Evolutionary conservation across 2,329 filamentous ascomycete genomes (phyloP), one percentile per base, ranked within the genome.

Genomic region (Colletotrichum caudatum): DNA sequence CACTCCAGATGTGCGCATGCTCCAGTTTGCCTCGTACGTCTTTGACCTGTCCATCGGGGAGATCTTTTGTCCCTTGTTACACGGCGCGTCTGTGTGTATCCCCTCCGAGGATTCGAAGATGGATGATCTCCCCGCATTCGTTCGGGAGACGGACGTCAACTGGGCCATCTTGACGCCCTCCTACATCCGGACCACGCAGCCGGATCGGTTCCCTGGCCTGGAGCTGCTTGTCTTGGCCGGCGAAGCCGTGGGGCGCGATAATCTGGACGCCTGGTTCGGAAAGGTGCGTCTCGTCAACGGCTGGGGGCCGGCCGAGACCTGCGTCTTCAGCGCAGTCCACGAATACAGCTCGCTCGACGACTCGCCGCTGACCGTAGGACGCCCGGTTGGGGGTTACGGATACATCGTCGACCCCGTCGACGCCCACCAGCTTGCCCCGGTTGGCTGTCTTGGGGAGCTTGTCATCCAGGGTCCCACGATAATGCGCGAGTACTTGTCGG

Each of bases 201-300:
- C 81, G 0, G 81, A 83, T 51, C 81, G 84, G 54, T 82, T 86
- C 57, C 81, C 83, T 8, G 81, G 79, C 2, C 80, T 87, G 23
- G 81, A 84, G 60, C 83, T 84, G 2, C 78, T 87, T 2, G 82
- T 83, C 0, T 78, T 87, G 1, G 85, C 84, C 11, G 86, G 86
- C 20, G 86, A 88, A 76, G 82, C 85, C 5, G 86, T 89, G 70
- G 87, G 86, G 0, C 79, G 84, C 0, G 82, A 83, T 26, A 85
- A 87, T 53, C 84, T 84, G 6, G 80, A 82, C 0, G 76, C 76
- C 9, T 87, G 86, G 86, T 82, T 84, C 33, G 76, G 81, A 3
- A 63, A 59, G 9, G 57, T 74, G 1, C 71, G 72, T 20, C 39
- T 78, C 5, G 71, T 76, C 59, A 75, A 76, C 50, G 71, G 74